Base-by-base conservation (phyloP, 352 stramenopile genomes). In the Phytophthora ohioensis region DNA sequence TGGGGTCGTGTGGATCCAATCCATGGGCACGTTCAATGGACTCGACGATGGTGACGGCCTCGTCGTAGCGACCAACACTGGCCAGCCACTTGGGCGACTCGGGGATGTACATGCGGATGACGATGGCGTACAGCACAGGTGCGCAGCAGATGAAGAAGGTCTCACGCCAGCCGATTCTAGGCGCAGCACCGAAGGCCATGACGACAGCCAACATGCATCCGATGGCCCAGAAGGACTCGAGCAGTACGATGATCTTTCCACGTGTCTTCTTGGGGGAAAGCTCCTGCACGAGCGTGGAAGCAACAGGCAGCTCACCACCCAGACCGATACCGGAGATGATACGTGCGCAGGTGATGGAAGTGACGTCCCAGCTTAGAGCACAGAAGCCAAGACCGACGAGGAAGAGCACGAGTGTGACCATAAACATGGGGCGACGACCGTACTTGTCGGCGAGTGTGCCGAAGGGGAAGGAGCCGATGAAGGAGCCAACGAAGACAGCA, bases 81-180 rank as follows among this genome's bases (percentile, higher is more conserved):
- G 85, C 85, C 9, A 91, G 72, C 85, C 85, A 92, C 67, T 90
- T 89, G 46, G 85, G 82, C n/a, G 82, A 91, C 68, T 92, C 85
- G 0, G 81, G 85, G 45, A 91, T 78, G 30, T 53, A 76, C 34
- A 87, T 77, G 17, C 79, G 78, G 36, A 92, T 81, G 8, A 84
- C 73, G 38, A 70, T 69, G 8, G 79, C 75, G 54, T 86, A 92
- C 3, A 92, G 5, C 13, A 87, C 81, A 4, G 74, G 73, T 43
- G 82, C 83, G 52, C 71, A 85, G 59, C 67, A 88, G 9, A 91
- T 55, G 53, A 81, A 83, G 47, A 87, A 91, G 13, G 83, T 85
- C 34, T 85, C 68, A 17, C 85, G 81, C 85, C 85, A 92, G 45
- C 80, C 81, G 15, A 89, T 84, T 30, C 67, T 53, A 11, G 81